Percentiles rank a stretch among this genome's conserved stretches.
phyloP scores from a whole-genome alignment of 2,329 filamentous ascomycete species.

The Grosmannia clavigera region DNA sequence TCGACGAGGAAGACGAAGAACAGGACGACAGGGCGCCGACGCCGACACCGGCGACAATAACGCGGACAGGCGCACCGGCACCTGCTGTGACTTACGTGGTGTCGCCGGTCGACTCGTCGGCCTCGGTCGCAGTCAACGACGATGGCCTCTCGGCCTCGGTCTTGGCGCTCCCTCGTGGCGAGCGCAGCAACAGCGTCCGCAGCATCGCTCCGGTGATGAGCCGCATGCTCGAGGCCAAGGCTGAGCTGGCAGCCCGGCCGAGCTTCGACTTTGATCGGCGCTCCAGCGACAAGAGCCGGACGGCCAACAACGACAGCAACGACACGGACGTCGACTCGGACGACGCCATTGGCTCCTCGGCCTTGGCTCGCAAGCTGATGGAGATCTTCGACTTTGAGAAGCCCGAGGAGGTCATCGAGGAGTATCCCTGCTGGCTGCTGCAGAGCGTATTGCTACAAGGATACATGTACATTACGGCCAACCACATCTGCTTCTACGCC shows the following conservation, averaged over 20 bases:
- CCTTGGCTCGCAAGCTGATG: slow-evolving; percentile 59
- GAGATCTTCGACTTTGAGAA: slow-evolving; percentile 77
- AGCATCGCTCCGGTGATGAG: slow-evolving; percentile 61
- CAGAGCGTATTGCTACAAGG: slow-evolving; percentile 88
- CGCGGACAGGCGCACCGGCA: neutral
- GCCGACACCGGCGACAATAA: slow-evolving; percentile 11
- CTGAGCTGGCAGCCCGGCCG: slow-evolving; percentile 45
- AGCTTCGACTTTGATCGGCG: slow-evolving; percentile 41
- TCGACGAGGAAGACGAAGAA: slow-evolving; percentile 18
- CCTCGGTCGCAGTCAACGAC: neutral
- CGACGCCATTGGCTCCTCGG: slow-evolving; percentile 31
- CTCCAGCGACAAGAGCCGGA: neutral
- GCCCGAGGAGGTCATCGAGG: slow-evolving; percentile 75
- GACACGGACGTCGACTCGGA: slow-evolving; percentile 9
- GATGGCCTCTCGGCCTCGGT: slow-evolving; percentile 17
- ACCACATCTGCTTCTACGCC: slow-evolving; percentile 93
- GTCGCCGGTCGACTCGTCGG: too few relatives aligned
- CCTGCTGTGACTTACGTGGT: too few relatives aligned
- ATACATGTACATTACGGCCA: slow-evolving; percentile 88
- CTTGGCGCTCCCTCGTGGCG: slow-evolving; percentile 13
- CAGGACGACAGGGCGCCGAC: slow-evolving; percentile 8
- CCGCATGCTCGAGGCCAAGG: slow-evolving; percentile 61
- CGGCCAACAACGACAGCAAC: slow-evolving; percentile 18
- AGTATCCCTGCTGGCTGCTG: slow-evolving; percentile 88
- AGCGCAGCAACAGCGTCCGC: slow-evolving; percentile 19